These are phyloP conservation scores for Brassica hybrid DNA, from an alignment of 441 rosid species.

Conservation along the genomic window DNA sequence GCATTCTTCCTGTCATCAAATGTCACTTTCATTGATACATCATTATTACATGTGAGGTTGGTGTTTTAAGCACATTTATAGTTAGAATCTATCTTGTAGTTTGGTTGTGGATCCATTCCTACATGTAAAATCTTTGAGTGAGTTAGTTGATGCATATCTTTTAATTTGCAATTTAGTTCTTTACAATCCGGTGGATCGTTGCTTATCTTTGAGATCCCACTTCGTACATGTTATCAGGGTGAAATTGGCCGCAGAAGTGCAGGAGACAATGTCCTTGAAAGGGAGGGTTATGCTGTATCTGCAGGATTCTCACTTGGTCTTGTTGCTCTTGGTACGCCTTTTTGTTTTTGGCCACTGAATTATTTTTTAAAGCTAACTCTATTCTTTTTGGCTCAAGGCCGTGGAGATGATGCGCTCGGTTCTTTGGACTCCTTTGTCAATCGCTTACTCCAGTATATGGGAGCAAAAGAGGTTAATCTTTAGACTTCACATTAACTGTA, in stretches of 20 bases:
- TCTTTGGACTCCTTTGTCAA: constrained; percentile 75
- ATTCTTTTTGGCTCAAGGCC: constrained; percentile 64
- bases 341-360: constrained; percentile 11
- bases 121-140: background rate
- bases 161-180: constrained; percentile 16
- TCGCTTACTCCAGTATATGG: constrained; percentile 83
- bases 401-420: constrained; percentile 86
- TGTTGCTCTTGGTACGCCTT: constrained; percentile 83
- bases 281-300: constrained; percentile 99
- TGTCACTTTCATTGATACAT: too few relatives aligned
- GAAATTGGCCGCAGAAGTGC: constrained; percentile 99
- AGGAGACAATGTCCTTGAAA: constrained; percentile 99
- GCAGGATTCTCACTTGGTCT: constrained; percentile 98
- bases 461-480: constrained; percentile 80
- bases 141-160: constrained; percentile 21
- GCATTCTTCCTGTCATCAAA: constrained; percentile 21
- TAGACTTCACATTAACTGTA: constrained; percentile 41
- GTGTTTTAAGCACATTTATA: too few relatives aligned
- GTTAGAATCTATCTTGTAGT: background rate
- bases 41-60: too few relatives aligned
- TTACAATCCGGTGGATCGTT: constrained; percentile 13
- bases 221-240: constrained; percentile 55
- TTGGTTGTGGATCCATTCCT: constrained; percentile 19
- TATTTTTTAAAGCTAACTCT: too few relatives aligned
- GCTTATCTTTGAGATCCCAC: constrained; percentile 35